A percentile compares a stretch with the other conserved stretches of the same genome.
phyloP scores from a whole-genome alignment of 495 filamentous ascomycete species.

The Chaetomidium leptoderma region DNA sequence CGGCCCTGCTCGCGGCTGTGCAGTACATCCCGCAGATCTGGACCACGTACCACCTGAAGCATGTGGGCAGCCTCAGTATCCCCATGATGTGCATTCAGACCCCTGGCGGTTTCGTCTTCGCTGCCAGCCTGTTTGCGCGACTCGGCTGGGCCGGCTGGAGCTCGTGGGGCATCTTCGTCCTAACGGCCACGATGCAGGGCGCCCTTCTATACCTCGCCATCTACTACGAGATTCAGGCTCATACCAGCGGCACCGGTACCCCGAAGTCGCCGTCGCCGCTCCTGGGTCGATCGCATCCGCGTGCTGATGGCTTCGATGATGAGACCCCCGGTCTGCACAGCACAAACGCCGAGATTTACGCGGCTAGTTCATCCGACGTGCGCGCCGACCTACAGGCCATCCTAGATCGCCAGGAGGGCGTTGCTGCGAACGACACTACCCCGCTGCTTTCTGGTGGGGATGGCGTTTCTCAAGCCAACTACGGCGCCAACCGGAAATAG shows the following conservation, averaged over 20 bases:
- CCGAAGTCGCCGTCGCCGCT: conserved; percentile 17
- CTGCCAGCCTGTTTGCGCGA: conserved; percentile 73
- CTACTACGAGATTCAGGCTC: conserved; percentile 57
- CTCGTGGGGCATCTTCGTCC: conserved; percentile 81
- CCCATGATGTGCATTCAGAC: conserved; percentile 99
- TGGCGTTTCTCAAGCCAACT: conserved; percentile 29
- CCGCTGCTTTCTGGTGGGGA: conserved; percentile 41
- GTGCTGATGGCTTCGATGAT: conserved; percentile 33
- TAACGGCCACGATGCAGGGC: conserved; percentile 84
- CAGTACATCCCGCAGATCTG: conserved; percentile 96
- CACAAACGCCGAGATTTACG: no score
- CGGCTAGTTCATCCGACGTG: conserved; percentile 36
- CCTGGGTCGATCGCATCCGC: conserved; percentile 19
- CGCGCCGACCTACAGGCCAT: conserved; percentile 40
- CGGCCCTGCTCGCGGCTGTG: conserved; percentile 72
- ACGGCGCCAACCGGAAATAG: conserved; percentile 28
- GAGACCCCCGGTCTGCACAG: conserved; percentile 35
- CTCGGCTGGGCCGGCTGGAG: conserved; percentile 87
- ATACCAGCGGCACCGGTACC: conserved; percentile 5
- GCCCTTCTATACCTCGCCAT: conserved; percentile 75
- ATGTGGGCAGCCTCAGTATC: conserved; percentile 84
- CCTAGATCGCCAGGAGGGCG: conserved; percentile 40
- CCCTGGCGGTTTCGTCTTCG: conserved; percentile 84
- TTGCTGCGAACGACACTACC: conserved; percentile 40
- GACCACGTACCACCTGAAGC: conserved; percentile 77